Evolutionary conservation across 169 alveolate genomes (phyloP).

Genomic region (Plasmodium inui): DNA sequence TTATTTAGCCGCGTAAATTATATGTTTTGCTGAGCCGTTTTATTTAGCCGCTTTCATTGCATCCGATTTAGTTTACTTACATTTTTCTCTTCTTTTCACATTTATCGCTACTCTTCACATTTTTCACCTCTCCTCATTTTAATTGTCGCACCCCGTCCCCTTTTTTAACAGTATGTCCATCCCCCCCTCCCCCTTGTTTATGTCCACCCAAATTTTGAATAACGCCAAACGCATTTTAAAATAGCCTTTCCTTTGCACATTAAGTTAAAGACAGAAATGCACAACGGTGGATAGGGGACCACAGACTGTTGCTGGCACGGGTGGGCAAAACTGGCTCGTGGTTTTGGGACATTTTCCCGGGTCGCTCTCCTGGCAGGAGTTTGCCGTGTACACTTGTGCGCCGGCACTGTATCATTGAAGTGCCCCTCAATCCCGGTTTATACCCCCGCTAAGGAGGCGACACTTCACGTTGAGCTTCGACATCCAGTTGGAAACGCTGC

Average conservation of each 20-base stretch:
- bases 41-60: neutral
- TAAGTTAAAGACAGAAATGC: neutral
- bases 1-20: no score
- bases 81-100: neutral
- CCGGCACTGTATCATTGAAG: neutral
- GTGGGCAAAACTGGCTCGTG: neutral
- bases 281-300: neutral
- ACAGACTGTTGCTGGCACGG: neutral
- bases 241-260: neutral
- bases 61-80: neutral
- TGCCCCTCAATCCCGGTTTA: neutral
- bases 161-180: neutral
- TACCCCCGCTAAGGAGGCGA: neutral
- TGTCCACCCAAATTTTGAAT: neutral
- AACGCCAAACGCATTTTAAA: neutral
- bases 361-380: no score
- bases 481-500: neutral
- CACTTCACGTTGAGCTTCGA: constrained; percentile 7
- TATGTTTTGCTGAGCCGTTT: no score
- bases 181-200: neutral
- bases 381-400: neutral
- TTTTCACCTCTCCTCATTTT: neutral
- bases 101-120: neutral
- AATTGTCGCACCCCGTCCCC: neutral
- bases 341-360: no score